Conservation (phyloP, 495 filamentous ascomycete genomes). For the Penicillium subrubescens region DNA sequence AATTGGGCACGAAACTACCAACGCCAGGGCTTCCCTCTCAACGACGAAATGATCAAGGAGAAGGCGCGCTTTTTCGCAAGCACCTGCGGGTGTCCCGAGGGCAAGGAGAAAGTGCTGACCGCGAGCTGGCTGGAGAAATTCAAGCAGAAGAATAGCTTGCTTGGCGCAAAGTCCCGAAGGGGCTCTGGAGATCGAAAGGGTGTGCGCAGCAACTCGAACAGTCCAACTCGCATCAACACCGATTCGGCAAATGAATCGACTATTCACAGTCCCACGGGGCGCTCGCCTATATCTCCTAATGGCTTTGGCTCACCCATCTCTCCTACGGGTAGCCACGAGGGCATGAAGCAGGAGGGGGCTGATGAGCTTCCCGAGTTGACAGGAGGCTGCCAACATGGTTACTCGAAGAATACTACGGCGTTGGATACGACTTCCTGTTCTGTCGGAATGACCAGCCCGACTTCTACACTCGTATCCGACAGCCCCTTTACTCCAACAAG, state of each 20-base stretch:
- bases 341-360: slow-evolving; percentile 53
- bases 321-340: slow-evolving; percentile 68
- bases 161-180: slow-evolving; percentile 66
- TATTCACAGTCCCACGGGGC: slow-evolving; percentile 65
- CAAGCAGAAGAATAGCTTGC: slow-evolving; percentile 86
- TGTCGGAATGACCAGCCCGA: slow-evolving; percentile 76
- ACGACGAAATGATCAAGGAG: slow-evolving; percentile 82
- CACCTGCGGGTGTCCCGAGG: slow-evolving; percentile 73
- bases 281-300: slow-evolving; percentile 73
- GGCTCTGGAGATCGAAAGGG: slow-evolving; percentile 46
- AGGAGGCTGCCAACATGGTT: slow-evolving; percentile 54
- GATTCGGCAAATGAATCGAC: slow-evolving; percentile 56
- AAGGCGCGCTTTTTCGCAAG: slow-evolving; percentile 86
- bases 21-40: slow-evolving; percentile 71
- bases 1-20: slow-evolving; percentile 86
- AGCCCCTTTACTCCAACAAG: slow-evolving; percentile 70
- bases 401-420: slow-evolving; percentile 60
- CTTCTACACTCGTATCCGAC: slow-evolving; percentile 80
- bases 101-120: slow-evolving; percentile 73
- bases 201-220: slow-evolving; percentile 56
- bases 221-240: slow-evolving; percentile 45
- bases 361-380: slow-evolving; percentile 55
- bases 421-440: slow-evolving; percentile 60
- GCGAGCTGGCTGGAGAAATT: slow-evolving; percentile 92
- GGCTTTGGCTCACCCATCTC: slow-evolving; percentile 64